Evolutionary conservation across 495 filamentous ascomycete species (phyloP).

Genomic region (Aspergillus coremiiformis): DNA sequence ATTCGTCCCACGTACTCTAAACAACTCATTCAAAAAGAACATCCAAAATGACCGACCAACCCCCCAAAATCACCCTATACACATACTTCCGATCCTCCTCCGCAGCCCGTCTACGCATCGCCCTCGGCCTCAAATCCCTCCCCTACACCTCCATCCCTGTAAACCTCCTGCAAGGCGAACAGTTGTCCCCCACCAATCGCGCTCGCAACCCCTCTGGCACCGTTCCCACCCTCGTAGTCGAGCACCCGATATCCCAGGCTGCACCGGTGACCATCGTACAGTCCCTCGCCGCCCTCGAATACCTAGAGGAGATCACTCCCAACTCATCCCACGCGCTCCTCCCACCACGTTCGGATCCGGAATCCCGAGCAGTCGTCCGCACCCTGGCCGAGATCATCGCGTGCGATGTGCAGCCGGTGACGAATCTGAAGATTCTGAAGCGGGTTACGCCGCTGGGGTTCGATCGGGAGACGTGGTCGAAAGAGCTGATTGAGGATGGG

Average conservation of each 20-base stretch:
- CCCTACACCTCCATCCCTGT: constrained; percentile 35
- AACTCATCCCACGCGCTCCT: constrained; percentile 24
- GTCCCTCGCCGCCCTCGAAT: constrained; percentile 47
- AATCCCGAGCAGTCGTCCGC: constrained; percentile 32
- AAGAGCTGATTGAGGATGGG: constrained; percentile 36
- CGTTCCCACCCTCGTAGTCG: constrained; percentile 43
- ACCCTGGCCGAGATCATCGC: constrained; percentile 41
- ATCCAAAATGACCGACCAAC: constrained; percentile 19
- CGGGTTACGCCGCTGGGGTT: constrained; percentile 33
- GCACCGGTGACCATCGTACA: constrained; percentile 37
- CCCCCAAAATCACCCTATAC: constrained; percentile 33
- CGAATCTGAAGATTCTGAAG: constrained; percentile 41
- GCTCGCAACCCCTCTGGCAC: constrained; percentile 41
- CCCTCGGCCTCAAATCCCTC: constrained; percentile 40
- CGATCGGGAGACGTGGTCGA: constrained; percentile 32
- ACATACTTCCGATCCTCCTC: constrained; percentile 52
- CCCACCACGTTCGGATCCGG: constrained; percentile 22
- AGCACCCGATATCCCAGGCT: constrained; percentile 9
- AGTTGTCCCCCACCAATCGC: constrained; percentile 25
- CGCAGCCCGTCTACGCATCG: constrained; percentile 48
- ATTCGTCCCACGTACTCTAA: not conserved
- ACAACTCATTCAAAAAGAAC: too few relatives aligned
- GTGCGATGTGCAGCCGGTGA: constrained; percentile 43
- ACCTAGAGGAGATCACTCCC: constrained; percentile 43
- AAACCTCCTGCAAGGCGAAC: constrained; percentile 41